Conservation (phyloP, 345 rosid species). For the Brassica rapa region DNA sequence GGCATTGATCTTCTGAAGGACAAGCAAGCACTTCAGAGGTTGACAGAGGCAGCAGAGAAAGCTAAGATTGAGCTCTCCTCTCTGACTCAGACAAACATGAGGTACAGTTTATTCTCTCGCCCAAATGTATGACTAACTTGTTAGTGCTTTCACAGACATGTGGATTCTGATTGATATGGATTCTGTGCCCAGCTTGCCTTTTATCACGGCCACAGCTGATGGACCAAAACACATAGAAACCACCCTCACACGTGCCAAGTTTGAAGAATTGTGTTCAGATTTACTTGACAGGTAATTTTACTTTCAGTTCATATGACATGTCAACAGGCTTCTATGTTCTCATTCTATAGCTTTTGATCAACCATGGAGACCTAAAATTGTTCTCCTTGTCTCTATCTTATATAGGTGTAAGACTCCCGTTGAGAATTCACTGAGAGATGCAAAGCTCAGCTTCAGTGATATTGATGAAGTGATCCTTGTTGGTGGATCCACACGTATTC, state of each 20-base stretch:
- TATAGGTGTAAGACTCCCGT: constrained; percentile 83
- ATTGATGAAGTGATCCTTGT: constrained; percentile 96
- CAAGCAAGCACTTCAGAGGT: constrained; percentile 95
- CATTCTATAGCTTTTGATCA: not conserved
- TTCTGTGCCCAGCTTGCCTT: constrained; percentile 68
- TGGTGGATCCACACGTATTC: constrained; percentile 98
- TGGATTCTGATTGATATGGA: not conserved
- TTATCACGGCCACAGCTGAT: constrained; percentile 95
- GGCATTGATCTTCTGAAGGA: constrained; percentile 95
- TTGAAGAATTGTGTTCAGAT: constrained; percentile 89
- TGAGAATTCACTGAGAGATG: constrained; percentile 82
- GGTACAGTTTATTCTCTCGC: constrained; percentile 36
- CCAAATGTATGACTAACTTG: not conserved
- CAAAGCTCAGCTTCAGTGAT: constrained; percentile 79
- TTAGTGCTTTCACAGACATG: not conserved
- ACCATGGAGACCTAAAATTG: not conserved
- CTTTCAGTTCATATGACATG: not conserved
- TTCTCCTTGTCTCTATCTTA: not conserved
- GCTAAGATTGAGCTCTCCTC: constrained; percentile 98
- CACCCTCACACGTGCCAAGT: constrained; percentile 86
- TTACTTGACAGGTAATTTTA: constrained; percentile 79
- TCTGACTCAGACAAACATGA: constrained; percentile 85
- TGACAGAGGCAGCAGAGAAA: constrained; percentile 93
- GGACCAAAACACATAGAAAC: constrained; percentile 98
- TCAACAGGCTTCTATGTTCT: not conserved